These are phyloP conservation scores for Dacryopinax primogenitus DNA, from an alignment of 768 basidiomycete species.

Conservation along the genomic window DNA sequence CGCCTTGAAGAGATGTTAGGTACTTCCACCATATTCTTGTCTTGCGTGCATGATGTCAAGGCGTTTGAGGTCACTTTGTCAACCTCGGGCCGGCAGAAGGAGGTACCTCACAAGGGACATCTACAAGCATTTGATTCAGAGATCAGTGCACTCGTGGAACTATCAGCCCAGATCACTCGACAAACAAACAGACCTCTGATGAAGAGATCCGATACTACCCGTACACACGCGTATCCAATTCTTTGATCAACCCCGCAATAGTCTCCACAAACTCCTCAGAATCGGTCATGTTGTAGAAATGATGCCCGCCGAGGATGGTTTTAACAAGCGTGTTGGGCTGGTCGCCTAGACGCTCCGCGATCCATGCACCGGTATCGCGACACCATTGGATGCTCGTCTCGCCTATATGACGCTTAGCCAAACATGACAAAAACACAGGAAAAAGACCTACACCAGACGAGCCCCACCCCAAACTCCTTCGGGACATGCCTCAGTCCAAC, in stretches of 20 bases:
- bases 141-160: no score
- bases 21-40: no score
- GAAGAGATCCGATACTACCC: no score
- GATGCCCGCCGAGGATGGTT: background rate
- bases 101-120: no score
- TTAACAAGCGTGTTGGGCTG: background rate
- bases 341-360: background rate
- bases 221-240: background rate
- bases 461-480: background rate
- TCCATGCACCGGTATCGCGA: background rate
- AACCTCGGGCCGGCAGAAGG: no score
- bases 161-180: no score
- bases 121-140: no score
- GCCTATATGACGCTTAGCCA: background rate
- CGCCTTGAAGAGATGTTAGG: no score
- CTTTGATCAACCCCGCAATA: background rate
- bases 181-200: no score
- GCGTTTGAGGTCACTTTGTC: no score
- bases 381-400: background rate
- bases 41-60: no score
- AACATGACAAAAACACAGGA: background rate
- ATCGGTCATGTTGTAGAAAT: background rate
- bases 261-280: background rate
- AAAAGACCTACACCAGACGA: background rate
- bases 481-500: conserved; percentile 2